These are phyloP conservation scores for Collybia sp. DNA, from an alignment of 768 basidiomycete genomes.

Conservation along the genomic window DNA sequence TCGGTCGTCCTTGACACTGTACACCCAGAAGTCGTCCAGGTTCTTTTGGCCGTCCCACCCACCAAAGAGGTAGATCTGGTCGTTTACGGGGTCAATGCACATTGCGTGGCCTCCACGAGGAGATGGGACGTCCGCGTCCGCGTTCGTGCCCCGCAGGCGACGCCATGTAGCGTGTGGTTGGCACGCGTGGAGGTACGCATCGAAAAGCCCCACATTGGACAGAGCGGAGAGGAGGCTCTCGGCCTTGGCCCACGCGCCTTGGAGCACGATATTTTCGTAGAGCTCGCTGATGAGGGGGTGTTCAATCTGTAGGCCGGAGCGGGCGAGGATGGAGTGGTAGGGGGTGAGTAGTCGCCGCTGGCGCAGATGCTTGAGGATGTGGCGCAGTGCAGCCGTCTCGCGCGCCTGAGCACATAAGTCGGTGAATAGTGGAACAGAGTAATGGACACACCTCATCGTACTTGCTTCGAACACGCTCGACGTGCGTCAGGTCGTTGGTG, in stretches of 20 bases:
- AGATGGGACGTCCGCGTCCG: slow-evolving; percentile 61
- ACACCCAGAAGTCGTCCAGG: slow-evolving; percentile 79
- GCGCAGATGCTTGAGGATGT: slow-evolving; percentile 73
- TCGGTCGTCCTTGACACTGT: slow-evolving; percentile 49
- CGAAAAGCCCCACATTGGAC: slow-evolving; percentile 56
- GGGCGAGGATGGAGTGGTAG: slow-evolving; percentile 51
- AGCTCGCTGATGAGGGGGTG: slow-evolving; percentile 67
- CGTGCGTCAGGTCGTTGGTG: slow-evolving; percentile 47
- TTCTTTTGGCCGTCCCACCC: slow-evolving; percentile 74
- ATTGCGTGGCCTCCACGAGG: slow-evolving; percentile 78
- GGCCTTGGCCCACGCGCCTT: slow-evolving; percentile 57
- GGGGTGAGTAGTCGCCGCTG: slow-evolving; percentile 69
- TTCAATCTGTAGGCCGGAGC: slow-evolving; percentile 55
- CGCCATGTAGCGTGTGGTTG: slow-evolving; percentile 62
- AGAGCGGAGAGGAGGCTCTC: slow-evolving; percentile 49
- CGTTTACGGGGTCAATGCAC: slow-evolving; percentile 65
- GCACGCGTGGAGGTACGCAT: slow-evolving; percentile 49
- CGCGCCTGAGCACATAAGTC: slow-evolving; percentile 41
- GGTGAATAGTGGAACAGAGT: slow-evolving; percentile 2
- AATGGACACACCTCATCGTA: slow-evolving; percentile 60
- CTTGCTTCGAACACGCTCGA: slow-evolving; percentile 44
- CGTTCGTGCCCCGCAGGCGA: slow-evolving; percentile 52
- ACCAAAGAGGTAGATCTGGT: slow-evolving; percentile 70
- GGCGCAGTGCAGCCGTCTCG: slow-evolving; percentile 60
- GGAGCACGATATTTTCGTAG: slow-evolving; percentile 58